Evolutionary conservation across 352 stramenopile genomes (phyloP), one percentile per base, ranked within the genome.

Genomic region (Phytophthora fragariaefolia): DNA sequence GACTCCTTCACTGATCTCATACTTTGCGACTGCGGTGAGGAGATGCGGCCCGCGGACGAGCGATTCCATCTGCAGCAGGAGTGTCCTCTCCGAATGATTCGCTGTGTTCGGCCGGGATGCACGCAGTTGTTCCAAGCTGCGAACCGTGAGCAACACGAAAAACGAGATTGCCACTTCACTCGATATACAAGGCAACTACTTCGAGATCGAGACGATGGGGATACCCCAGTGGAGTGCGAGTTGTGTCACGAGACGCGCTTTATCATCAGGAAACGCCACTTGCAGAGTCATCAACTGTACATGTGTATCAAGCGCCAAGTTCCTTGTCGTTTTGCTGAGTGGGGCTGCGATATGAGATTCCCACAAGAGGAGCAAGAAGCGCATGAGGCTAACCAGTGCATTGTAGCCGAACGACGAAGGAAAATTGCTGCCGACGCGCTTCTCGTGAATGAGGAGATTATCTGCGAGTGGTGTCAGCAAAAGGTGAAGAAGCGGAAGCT

Each of bases 381-480:
- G 0, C 82, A 93, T 53, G 81, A 90, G 65, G 58, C 67, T 7
- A 61, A 27, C 0, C 45, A 63, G 18, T 93, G 85, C 49, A 28
- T 77, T 26, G 83, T 92, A n/a, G 73, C 71, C 7, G 58, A 73
- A 40, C 69, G 69, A 9, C 71, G 76, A n/a, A 62, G 68, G 22
- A 50, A 74, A 20, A 75, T 93, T 27, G 72, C 67, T 9, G 73
- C 67, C 2, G 74, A 83, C 2, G 69, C 86, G 1, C 50, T 63
- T 30, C 61, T 64, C 6, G 77, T 90, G 28, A 92, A 92, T 36
- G 77, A 90, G 27, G 49, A 80, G 34, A 79, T 62, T 12, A 45
- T 63, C 15, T 92, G 86, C 40, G 86, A 92, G 17, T 94, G 86
- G 86, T 92, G 85, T 38, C 55, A 79, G 15, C 63, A 82, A 49